Evolutionary conservation across 495 filamentous ascomycete species (phyloP).

Genomic region (Penicillium turbatum): DNA sequence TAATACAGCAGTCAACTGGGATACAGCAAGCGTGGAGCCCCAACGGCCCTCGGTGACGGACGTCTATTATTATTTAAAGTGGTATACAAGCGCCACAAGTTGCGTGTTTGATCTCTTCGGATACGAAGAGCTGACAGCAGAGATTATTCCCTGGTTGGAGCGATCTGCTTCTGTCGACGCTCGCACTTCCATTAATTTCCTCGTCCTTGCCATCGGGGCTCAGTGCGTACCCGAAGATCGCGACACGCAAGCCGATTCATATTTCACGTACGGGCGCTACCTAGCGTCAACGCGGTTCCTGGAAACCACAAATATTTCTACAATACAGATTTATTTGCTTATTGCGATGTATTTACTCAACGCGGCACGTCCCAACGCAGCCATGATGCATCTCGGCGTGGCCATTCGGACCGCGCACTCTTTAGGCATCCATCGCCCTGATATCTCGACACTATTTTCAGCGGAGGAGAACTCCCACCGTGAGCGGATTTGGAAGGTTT

Average conservation of each 20-base stretch:
- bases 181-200: not conserved
- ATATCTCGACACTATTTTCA: not conserved
- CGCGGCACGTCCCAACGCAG: not conserved
- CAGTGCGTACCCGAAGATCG: not conserved
- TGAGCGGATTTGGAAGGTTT: not conserved
- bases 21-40: not conserved
- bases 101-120: not conserved
- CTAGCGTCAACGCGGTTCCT: not conserved
- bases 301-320: not conserved
- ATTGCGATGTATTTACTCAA: not conserved
- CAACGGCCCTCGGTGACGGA: not conserved
- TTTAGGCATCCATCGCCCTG: not conserved
- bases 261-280: not conserved
- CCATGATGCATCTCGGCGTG: not conserved
- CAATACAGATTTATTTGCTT: not conserved
- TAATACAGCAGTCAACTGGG: not conserved
- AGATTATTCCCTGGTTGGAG: not conserved
- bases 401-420: not conserved
- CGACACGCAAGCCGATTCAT: not conserved
- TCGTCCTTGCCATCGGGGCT: not conserved
- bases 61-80: not conserved
- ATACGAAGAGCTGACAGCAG: not conserved
- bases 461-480: not conserved
- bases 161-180: not conserved
- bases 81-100: not conserved